phyloP scores from a whole-genome alignment of 768 basidiomycete genomes.

The Macrolepiota dolichaula region DNA sequence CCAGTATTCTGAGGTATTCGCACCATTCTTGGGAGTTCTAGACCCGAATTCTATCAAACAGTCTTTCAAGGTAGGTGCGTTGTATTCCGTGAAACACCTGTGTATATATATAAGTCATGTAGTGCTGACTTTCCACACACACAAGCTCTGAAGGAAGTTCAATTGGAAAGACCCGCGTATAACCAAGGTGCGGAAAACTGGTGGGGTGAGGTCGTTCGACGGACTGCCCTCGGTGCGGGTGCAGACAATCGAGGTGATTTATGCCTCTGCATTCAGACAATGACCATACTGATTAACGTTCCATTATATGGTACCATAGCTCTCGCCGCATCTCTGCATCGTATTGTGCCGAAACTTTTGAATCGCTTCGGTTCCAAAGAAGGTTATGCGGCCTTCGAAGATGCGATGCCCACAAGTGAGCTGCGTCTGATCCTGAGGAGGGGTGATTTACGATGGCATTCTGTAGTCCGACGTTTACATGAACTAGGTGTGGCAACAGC shows the following conservation, averaged over 20 bases:
- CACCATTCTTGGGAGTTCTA: conserved; percentile 62
- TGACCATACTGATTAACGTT: background rate
- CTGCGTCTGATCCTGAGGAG: background rate
- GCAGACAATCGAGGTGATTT: conserved; percentile 54
- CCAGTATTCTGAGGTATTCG: conserved; percentile 64
- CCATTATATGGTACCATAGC: conserved; percentile 29
- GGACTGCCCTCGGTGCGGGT: conserved; percentile 74
- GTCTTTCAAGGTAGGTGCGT: conserved; percentile 60
- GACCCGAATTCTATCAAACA: conserved; percentile 46
- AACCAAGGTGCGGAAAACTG: conserved; percentile 50
- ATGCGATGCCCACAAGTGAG: conserved; percentile 29
- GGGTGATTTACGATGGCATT: background rate
- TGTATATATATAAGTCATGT: background rate
- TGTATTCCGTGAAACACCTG: background rate
- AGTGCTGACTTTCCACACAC: background rate
- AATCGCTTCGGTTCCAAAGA: conserved; percentile 64
- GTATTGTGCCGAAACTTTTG: conserved; percentile 62
- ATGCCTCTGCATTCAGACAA: background rate
- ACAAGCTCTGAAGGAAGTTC: conserved; percentile 42
- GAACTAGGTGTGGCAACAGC: conserved; percentile 46
- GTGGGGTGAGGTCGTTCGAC: conserved; percentile 78
- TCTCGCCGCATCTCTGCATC: conserved; percentile 47
- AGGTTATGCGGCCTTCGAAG: conserved; percentile 50
- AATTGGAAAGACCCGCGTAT: conserved; percentile 60
- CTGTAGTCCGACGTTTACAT: conserved; percentile 43